Evolutionary conservation across 1,284 basidiomycete species (phyloP), one percentile per base, ranked within the genome.

Genomic region (Heliocybe sulcata): DNA sequence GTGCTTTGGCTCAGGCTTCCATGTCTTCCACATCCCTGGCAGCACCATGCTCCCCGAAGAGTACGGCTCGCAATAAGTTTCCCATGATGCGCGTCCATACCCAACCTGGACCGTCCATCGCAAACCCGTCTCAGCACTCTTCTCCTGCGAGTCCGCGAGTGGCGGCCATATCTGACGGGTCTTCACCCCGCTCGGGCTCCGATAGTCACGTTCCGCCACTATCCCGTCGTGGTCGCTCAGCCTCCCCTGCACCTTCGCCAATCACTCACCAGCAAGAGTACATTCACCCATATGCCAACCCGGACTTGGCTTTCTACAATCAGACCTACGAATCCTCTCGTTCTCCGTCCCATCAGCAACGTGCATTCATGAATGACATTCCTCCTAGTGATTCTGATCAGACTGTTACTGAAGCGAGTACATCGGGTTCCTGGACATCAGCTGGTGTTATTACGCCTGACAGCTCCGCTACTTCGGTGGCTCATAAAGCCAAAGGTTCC

Each of bases 241-340:
- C 58, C 4, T 58, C 63, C 10, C 56, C 62, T 51, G 49, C 35
- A 27, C 63, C 59, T 14, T 29, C 47, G 12, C 49, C 14, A 25
- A 12, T 25, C 10, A 25, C 27, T 27, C 67, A 67, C 35, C 55
- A 51, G 9, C 57, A 64, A 26, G 63, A 61, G 6, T 72, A 66
- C 51, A 63, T 76, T 38, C 87, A 90, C 68, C 88, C 88, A 35
- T 90, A 89, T 63, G 88, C 87, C 54, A 88, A 90, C 60, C 86
- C 88, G 6, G 83, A 88, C 57, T 70, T 85, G 10, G 22, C 50
- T 12, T 48, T 54, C 2, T 59, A 59, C 27, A 54, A 62, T 45
- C 54, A 14, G 25, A 8, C 27, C 8, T 22, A 57, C 16, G 55
- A 54, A 25, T 58, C 56, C 54, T 23, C 45, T 57, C 47, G 49